Evolutionary conservation across 2,329 filamentous ascomycete genomes (phyloP).

Genomic region (Colletotrichum sublineola): DNA sequence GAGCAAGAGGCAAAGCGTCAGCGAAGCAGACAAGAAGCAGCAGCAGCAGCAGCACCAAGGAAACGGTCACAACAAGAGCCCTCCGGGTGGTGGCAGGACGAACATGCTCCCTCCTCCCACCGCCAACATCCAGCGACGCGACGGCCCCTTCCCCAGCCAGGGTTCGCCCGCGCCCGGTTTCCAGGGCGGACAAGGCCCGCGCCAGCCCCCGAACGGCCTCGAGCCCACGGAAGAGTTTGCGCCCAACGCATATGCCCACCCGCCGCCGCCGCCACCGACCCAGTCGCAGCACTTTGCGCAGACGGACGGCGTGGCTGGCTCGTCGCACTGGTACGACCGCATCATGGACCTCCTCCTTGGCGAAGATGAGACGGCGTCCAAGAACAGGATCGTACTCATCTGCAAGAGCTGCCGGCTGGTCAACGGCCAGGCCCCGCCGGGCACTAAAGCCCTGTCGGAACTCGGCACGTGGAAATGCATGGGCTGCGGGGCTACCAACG

Average conservation of each 20-base stretch:
- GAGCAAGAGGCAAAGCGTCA: slow-evolving; percentile 47
- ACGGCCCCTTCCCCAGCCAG: slow-evolving; percentile 45
- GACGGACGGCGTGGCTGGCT: slow-evolving; percentile 17
- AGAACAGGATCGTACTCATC: slow-evolving; percentile 90
- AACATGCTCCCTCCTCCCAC: slow-evolving; percentile 70
- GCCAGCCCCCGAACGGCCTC: slow-evolving; percentile 47
- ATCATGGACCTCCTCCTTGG: slow-evolving; percentile 92
- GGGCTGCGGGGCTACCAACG: slow-evolving; percentile 85
- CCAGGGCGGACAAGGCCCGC: slow-evolving; percentile 42
- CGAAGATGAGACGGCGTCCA: slow-evolving; percentile 92
- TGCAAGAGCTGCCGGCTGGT: slow-evolving; percentile 87
- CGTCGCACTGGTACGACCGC: slow-evolving; percentile 90
- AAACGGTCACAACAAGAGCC: slow-evolving; percentile 44
- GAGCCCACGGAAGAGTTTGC: slow-evolving; percentile 76
- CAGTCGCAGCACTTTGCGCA: slow-evolving; percentile 42
- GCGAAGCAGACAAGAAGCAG: slow-evolving; percentile 49
- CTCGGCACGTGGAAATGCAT: slow-evolving; percentile 91
- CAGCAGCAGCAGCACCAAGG: slow-evolving; percentile 39
- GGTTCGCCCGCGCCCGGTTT: slow-evolving; percentile 47
- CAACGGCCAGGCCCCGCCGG: slow-evolving; percentile 95
- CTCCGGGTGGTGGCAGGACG: slow-evolving; percentile 54
- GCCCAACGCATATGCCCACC: slow-evolving; percentile 73
- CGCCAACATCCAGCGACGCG: slow-evolving; percentile 69
- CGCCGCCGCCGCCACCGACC: slow-evolving; percentile 45
- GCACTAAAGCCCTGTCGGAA: slow-evolving; percentile 81